phyloP scores from a whole-genome alignment of 1,284 basidiomycete species.

The Cryptococcus depauperatus region DNA sequence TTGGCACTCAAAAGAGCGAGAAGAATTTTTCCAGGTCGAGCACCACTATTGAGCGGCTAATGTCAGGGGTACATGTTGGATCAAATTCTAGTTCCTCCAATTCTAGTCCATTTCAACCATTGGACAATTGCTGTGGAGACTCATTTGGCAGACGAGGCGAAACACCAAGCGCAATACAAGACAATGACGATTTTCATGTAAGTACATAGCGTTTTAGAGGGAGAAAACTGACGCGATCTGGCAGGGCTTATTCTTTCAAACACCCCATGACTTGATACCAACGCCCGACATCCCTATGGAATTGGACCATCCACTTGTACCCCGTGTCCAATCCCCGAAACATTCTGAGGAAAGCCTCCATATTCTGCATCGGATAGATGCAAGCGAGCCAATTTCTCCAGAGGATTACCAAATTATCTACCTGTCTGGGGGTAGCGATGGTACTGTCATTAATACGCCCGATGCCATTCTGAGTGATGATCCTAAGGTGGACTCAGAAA shows the following conservation, averaged over 20 bases:
- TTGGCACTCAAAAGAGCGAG: no score
- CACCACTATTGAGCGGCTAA: no score
- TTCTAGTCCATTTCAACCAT: no score
- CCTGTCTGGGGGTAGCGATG: no score
- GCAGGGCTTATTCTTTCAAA: slow-evolving; percentile 39
- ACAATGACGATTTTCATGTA: slow-evolving; percentile 23
- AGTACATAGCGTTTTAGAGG: neutral
- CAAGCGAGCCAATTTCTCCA: slow-evolving; percentile 7
- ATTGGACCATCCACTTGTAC: neutral
- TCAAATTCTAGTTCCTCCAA: slow-evolving; percentile 10
- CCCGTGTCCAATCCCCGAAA: neutral
- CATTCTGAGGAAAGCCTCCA: neutral
- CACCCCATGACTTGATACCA: slow-evolving; percentile 20
- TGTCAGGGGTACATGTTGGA: no score
- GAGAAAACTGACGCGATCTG: neutral
- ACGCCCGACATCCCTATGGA: neutral
- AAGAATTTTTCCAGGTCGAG: no score
- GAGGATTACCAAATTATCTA: neutral
- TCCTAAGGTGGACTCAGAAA: no score
- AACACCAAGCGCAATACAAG: slow-evolving; percentile 12
- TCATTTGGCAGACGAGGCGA: no score
- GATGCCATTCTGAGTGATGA: slow-evolving; percentile 1
- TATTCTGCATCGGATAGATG: slow-evolving; percentile 14
- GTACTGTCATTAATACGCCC: slow-evolving; percentile 27
- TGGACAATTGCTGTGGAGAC: no score